A percentile compares a stretch with the other conserved stretches of the same genome.
These are phyloP conservation scores for Fistulinella prunicolor DNA, from an alignment of 768 basidiomycete genomes.

Conservation along the genomic window DNA sequence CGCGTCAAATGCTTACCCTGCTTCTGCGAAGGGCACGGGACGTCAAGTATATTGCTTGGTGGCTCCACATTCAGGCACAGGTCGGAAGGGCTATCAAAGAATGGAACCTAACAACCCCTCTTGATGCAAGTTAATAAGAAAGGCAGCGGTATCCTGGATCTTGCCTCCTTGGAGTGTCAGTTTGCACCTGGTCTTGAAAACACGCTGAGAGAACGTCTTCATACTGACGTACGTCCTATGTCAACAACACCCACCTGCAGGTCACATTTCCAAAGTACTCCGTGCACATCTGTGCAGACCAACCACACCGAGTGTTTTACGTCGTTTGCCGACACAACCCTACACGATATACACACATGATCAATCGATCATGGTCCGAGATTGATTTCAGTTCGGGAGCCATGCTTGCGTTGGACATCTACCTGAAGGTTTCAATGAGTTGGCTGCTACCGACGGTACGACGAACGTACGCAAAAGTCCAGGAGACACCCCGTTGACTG, in stretches of 20 bases:
- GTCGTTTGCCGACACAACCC: too few relatives aligned
- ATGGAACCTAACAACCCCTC: background rate
- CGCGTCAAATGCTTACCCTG: background rate
- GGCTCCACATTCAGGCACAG: background rate
- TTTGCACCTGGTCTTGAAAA: background rate
- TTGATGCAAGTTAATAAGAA: background rate
- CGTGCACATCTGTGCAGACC: background rate
- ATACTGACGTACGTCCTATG: background rate
- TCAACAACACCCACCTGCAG: background rate
- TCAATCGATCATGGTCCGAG: too few relatives aligned
- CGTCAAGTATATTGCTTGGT: background rate
- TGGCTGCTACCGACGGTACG: too few relatives aligned
- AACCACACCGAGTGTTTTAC: too few relatives aligned
- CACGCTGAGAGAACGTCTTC: background rate
- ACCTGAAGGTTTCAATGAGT: too few relatives aligned
- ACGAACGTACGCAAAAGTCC: too few relatives aligned
- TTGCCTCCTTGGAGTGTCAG: background rate
- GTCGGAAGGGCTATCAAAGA: background rate
- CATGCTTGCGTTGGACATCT: too few relatives aligned
- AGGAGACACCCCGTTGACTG: too few relatives aligned
- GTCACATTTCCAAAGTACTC: background rate
- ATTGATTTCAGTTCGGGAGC: too few relatives aligned
- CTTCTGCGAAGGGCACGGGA: slow-evolving; percentile 1
- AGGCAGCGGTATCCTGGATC: too few relatives aligned
- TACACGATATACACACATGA: too few relatives aligned